Base-by-base conservation (phyloP, 768 basidiomycete genomes). In the Rubroboletus pulcherrimus region DNA sequence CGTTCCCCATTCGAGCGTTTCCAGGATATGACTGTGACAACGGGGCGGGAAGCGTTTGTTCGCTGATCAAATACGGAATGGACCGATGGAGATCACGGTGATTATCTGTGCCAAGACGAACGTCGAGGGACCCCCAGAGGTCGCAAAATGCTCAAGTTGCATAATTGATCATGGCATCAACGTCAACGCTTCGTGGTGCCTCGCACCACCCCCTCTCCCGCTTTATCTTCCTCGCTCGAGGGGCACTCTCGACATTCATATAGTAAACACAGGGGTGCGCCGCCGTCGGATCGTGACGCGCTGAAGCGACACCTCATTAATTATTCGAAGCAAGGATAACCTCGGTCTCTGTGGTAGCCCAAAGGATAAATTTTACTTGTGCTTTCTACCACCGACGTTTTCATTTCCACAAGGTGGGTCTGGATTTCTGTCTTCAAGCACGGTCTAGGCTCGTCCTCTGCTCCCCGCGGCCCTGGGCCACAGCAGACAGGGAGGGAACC, bases 41-140 rank as follows among this genome's bases (percentile, higher is more conserved):
- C 54, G 42, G 56, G 30, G 34, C 42, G 50, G 38, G 46, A 53
- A 50, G 45, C 30, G 3, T 35, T 14, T 7, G 10, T 35, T 37
- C 49, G 54, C 48, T 58, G 55, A 60, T 63, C 58, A 7, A 54
- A 55, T 53, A 37, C 42, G 59, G 63, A 60, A 63, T 50, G 38
- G 56, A 44, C 54, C 26, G 49, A 50, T 49, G 63, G 66, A 53
- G 55, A 63, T 62, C 54, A 42, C 67, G 68, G 68, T 51, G 58
- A 68, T 68, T 61, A 70, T 63, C 52, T 46, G 24, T 0, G 42
- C 29, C 29, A 51, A 46, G 35, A 39, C 40, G 45, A 41, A 34
- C 24, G 42, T 17, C n/a, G 30, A 43, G 43, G 10, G 24, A 48
- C 30, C 19, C 29, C 6, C 8, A 30, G 41, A 4, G 34, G 43